These are phyloP conservation scores for Aspergillus bridgeri DNA, from an alignment of 495 filamentous ascomycete species.

Conservation along the genomic window DNA sequence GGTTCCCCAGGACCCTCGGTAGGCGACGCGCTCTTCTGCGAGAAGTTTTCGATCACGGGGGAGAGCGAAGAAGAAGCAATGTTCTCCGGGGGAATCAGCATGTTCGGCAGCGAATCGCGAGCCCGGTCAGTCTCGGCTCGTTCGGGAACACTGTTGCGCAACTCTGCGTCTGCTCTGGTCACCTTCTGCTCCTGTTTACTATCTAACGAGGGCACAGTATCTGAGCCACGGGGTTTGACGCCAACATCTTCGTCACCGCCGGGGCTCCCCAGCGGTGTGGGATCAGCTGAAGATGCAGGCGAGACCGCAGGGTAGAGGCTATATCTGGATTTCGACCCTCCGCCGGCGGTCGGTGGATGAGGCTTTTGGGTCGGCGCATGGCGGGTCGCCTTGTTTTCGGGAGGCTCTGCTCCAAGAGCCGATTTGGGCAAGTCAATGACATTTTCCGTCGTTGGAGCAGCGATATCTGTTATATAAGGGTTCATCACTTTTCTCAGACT, in stretches of 20 bases:
- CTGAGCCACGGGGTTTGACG: constrained; percentile 17
- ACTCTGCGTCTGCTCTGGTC: constrained; percentile 2
- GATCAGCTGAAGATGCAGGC: constrained; percentile 30
- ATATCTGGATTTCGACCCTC: constrained; percentile 21
- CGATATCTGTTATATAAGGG: constrained; percentile 60
- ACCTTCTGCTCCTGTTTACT: constrained; percentile 7
- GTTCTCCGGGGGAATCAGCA: constrained; percentile 16
- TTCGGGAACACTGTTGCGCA: constrained; percentile 8
- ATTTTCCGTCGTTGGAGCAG: constrained; percentile 16
- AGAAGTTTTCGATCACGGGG: constrained; percentile 31
- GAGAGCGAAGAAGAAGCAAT: constrained; percentile 23
- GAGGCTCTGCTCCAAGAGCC: constrained; percentile 14
- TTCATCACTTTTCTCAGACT: constrained; percentile 89
- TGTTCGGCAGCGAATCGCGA: constrained; percentile 20
- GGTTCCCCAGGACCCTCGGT: constrained; percentile 16
- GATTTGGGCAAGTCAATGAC: constrained; percentile 22
- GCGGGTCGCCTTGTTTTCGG: constrained; percentile 16
- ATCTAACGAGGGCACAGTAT: constrained; percentile 19
- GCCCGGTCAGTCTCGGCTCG: constrained; percentile 2
- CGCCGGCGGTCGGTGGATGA: constrained; percentile 21
- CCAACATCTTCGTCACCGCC: constrained; percentile 46
- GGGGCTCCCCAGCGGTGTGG: constrained; percentile 49
- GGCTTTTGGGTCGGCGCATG: constrained; percentile 23
- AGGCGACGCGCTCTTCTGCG: constrained; percentile 21
- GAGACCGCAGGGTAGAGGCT: constrained; percentile 28